Conservation (phyloP, 108 stramenopile genomes). For the Nitzschia sp. region DNA sequence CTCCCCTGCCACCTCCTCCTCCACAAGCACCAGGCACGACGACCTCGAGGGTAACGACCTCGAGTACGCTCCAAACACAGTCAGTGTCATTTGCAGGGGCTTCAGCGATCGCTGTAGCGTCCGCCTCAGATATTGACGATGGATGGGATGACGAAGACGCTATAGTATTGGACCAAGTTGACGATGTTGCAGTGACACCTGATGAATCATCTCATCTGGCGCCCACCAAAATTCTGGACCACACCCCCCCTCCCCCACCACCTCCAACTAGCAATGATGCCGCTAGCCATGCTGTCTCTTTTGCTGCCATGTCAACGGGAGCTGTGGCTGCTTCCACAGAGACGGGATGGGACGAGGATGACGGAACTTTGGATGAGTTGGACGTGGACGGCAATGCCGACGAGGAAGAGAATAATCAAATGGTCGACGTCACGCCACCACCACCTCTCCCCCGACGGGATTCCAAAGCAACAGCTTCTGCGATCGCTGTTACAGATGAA, state of each 20-base stretch:
- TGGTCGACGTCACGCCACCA: slow-evolving; percentile 2
- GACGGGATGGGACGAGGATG: slow-evolving; percentile 14
- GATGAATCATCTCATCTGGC: background rate
- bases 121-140: background rate
- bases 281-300: background rate
- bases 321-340: slow-evolving; percentile 5
- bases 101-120: background rate
- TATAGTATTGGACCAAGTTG: background rate
- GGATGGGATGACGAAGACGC: slow-evolving; percentile 24
- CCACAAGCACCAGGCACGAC: background rate
- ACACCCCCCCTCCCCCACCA: slow-evolving; percentile 9
- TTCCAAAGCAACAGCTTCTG: background rate
- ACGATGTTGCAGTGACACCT: background rate
- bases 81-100: slow-evolving; percentile 7
- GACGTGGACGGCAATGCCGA: slow-evolving; percentile 1
- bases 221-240: background rate
- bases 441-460: slow-evolving; percentile 1
- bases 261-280: background rate
- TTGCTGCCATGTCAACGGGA: slow-evolving; percentile 1
- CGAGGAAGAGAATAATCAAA: background rate
- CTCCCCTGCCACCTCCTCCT: slow-evolving; percentile 28
- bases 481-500: background rate
- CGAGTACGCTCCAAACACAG: background rate
- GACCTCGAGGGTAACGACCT: background rate
- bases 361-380: slow-evolving; percentile 9